phyloP scores from a whole-genome alignment of 495 filamentous ascomycete species.

The Neurospora tetraspora region DNA sequence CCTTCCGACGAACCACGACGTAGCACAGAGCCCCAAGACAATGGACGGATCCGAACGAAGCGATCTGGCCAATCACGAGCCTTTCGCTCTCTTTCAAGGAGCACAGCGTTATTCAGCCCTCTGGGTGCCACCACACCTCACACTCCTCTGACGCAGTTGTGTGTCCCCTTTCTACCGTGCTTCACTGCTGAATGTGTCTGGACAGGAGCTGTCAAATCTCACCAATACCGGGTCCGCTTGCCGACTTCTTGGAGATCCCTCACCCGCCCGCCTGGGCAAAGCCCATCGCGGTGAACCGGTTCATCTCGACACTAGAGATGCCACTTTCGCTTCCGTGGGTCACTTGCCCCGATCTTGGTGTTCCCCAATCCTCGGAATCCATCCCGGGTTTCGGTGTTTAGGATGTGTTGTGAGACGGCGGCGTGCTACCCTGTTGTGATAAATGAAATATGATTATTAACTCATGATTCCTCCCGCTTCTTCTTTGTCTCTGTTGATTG shows the following conservation, averaged over 20 bases:
- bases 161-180: not conserved
- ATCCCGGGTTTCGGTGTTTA: slow-evolving; percentile 15
- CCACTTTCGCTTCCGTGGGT: not conserved
- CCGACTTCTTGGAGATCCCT: not conserved
- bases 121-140: not conserved
- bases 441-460: not conserved
- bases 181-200: not conserved
- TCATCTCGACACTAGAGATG: not conserved
- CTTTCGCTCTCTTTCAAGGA: not conserved
- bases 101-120: not conserved
- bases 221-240: not conserved
- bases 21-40: not conserved
- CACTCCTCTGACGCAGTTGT: not conserved
- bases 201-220: not conserved
- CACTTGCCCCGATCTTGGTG: not conserved
- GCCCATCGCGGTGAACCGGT: not conserved
- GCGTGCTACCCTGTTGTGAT: not conserved
- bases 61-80: not conserved
- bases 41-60: not conserved
- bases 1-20: not conserved
- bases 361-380: slow-evolving; percentile 11
- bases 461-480: not conserved
- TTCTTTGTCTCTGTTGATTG: not conserved
- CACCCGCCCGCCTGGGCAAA: not conserved
- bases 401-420: not conserved